A percentile compares a stretch with the other conserved stretches of the same genome.
Evolutionary conservation across 2,329 filamentous ascomycete species (phyloP).

Genomic region (Curvularia eragrostidis): DNA sequence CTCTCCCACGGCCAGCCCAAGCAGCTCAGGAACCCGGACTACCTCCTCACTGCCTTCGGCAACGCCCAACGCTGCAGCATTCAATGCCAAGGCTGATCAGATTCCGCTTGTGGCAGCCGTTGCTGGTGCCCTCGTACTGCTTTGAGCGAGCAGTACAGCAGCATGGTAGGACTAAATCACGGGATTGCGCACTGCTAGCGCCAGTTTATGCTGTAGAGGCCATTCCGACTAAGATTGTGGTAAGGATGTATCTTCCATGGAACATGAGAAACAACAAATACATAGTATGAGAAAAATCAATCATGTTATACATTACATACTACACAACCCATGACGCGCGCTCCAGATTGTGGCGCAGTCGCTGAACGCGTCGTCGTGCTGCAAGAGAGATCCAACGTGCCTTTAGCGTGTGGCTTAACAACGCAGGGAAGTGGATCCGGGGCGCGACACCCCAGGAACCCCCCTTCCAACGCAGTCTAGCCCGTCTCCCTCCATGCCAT

Average conservation of each 20-base stretch:
- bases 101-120: conserved; percentile 25
- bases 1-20: conserved; percentile 1
- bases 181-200: background rate
- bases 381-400: background rate
- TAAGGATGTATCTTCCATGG: background rate
- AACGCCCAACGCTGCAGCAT: conserved; percentile 31
- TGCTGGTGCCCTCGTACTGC: conserved; percentile 35
- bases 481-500: conserved; percentile 4
- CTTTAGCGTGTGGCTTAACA: conserved; percentile 10
- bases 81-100: conserved; percentile 20
- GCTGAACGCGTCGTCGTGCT: background rate
- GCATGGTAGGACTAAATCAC: background rate
- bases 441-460: conserved; percentile 10
- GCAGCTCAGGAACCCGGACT: background rate
- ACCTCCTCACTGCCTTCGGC: conserved; percentile 5
- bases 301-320: background rate
- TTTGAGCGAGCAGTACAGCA: conserved; percentile 15
- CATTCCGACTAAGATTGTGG: too few species aligned
- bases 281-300: background rate
- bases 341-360: background rate
- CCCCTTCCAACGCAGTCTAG: conserved; percentile 12
- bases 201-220: background rate
- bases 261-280: background rate
- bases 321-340: background rate
- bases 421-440: conserved; percentile 17